Conservation (phyloP, 1,284 basidiomycete species). For the Grifola frondosa region DNA sequence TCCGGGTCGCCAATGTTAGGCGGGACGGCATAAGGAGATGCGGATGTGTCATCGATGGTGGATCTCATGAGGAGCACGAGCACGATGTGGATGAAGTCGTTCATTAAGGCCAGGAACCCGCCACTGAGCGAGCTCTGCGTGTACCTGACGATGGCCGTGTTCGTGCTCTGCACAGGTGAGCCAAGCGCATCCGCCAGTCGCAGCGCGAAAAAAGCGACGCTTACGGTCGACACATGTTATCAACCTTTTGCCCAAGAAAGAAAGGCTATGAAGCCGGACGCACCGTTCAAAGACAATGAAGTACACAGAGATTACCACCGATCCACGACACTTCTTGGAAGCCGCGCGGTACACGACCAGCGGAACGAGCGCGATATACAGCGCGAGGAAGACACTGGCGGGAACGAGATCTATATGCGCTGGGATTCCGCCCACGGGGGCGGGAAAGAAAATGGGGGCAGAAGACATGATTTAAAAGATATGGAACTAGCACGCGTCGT, state of each 20-base stretch:
- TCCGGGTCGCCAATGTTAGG: not conserved
- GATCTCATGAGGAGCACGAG: not conserved
- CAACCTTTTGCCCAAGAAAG: not conserved
- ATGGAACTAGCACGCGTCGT: no score
- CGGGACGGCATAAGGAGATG: no score
- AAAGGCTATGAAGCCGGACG: not conserved
- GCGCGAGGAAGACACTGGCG: slow-evolving; percentile 1
- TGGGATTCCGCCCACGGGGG: slow-evolving; percentile 3
- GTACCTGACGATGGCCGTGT: not conserved
- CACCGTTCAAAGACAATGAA: not conserved
- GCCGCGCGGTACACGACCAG: slow-evolving; percentile 1
- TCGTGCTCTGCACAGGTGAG: not conserved
- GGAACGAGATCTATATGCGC: not conserved
- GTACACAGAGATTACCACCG: not conserved
- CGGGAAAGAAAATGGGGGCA: no score
- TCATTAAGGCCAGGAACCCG: slow-evolving; percentile 1
- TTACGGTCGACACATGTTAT: not conserved
- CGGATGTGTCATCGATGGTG: no score
- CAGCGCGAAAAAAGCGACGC: not conserved
- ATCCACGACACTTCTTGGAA: not conserved
- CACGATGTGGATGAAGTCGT: slow-evolving; percentile 2
- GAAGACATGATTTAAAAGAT: no score
- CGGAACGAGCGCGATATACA: slow-evolving; percentile 3
- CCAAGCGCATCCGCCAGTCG: slow-evolving; percentile 1
- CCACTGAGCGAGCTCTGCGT: slow-evolving; percentile 5